Evolutionary conservation across 2,329 filamentous ascomycete species (phyloP), one percentile per base, ranked within the genome.

Genomic region (Harringtonia lauricola): DNA sequence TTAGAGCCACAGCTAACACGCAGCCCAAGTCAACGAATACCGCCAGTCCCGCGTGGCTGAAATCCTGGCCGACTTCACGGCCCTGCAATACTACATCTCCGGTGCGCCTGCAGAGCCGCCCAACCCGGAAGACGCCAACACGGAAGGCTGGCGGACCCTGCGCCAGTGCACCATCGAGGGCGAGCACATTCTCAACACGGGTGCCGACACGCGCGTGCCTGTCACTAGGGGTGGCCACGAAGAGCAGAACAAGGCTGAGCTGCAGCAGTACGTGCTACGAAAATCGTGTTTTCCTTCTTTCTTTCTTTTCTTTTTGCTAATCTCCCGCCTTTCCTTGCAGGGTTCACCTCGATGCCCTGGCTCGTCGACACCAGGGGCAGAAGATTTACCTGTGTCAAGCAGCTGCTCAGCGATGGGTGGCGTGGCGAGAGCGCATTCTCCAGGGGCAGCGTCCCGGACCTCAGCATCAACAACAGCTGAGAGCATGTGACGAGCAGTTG

Each of bases 11-110:
- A n/a, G n/a, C n/a, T n/a, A n/a, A n/a, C n/a, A n/a, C n/a, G n/a
- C n/a, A n/a, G n/a, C n/a, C n/a, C n/a, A n/a, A 82, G 77, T 78
- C 47, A 81, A 82, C 62, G 67, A 75, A 37, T 74, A 66, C 57
- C 70, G 78, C 51, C 71, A 67, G 52, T 66, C 64, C 43, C 72
- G 78, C 51, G 77, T 81, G 55, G 76, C 74, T 58, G 71, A 81
- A 52, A 61, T 81, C 39, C 69, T 81, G 34, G 64, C 68, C 49
- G 77, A 81, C 57, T 81, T 82, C 58, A 71, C 70, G 49, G 72
- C 64, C 36, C 64, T 81, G 22, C 78, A 81, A 57, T 75, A 74
- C 59, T 74, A 72, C 57, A 81, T 82, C 54, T 71, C 76, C 29
- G 67, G 68, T 10, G 72, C 65, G 8, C 72, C 74, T 13, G 66